Evolutionary conservation across 495 filamentous ascomycete species (phyloP).

Genomic region (Aspergillus sparsus): DNA sequence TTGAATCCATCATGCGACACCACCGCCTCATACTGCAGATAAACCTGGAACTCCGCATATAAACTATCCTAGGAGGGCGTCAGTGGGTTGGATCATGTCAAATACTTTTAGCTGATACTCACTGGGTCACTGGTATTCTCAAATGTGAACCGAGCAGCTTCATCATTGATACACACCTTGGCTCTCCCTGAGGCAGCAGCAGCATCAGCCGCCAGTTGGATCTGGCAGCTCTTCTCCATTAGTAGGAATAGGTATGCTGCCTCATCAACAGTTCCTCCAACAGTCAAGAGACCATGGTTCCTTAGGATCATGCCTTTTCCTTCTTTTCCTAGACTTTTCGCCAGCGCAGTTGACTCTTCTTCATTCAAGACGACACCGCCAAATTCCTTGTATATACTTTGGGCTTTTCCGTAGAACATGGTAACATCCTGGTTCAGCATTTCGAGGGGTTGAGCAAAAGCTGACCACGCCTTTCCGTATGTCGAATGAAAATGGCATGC

Average conservation of each 20-base stretch:
- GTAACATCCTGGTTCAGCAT: constrained; percentile 51
- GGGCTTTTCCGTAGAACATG: constrained; percentile 50
- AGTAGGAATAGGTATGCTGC: constrained; percentile 55
- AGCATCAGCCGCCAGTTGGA: constrained; percentile 53
- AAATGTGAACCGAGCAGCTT: constrained; percentile 55
- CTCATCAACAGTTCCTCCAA: constrained; percentile 57
- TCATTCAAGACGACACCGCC: constrained; percentile 56
- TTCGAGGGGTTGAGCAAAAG: constrained; percentile 30
- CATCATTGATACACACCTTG: constrained; percentile 49
- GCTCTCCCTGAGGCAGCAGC: constrained; percentile 40
- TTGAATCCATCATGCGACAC: constrained; percentile 22
- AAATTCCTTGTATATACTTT: constrained; percentile 55
- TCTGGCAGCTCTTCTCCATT: constrained; percentile 53
- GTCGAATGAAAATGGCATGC: constrained; percentile 33
- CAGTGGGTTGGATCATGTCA: not conserved
- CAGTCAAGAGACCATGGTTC: constrained; percentile 58
- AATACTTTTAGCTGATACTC: not conserved
- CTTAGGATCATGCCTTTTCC: constrained; percentile 50
- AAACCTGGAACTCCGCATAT: constrained; percentile 16
- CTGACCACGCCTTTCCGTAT: constrained; percentile 29
- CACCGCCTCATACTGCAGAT: constrained; percentile 15
- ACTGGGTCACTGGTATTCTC: constrained; percentile 51
- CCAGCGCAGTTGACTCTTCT: constrained; percentile 54
- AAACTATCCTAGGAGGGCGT: constrained; percentile 8
- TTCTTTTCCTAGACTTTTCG: constrained; percentile 49